Evolutionary conservation across 805 yeast genomes (phyloP).

Genomic region (Sungouiozyma ichnusensis): DNA sequence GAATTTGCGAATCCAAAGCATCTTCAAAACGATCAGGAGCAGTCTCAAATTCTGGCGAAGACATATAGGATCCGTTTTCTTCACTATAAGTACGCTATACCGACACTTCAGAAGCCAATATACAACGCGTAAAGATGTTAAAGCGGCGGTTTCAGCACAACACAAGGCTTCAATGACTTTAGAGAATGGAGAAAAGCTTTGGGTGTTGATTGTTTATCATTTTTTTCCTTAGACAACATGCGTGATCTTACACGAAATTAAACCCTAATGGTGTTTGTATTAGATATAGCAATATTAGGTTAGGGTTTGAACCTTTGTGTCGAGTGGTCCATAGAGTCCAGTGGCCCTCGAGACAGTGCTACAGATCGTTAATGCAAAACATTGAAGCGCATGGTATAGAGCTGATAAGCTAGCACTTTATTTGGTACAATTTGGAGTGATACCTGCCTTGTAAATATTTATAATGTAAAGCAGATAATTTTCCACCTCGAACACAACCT

Average conservation of each 20-base stretch:
- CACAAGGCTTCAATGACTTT: not conserved
- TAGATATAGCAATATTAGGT: too few relatives aligned
- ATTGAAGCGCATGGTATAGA: too few relatives aligned
- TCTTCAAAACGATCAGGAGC: conserved; percentile 22
- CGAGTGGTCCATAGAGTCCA: not conserved
- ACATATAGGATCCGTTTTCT: not conserved
- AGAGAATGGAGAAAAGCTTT: not conserved
- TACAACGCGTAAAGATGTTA: not conserved
- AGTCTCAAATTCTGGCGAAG: conserved; percentile 16
- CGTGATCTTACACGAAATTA: not conserved
- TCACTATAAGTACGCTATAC: not conserved
- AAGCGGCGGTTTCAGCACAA: too few relatives aligned
- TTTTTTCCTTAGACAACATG: not conserved
- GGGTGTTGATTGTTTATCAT: not conserved
- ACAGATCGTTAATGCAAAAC: too few relatives aligned
- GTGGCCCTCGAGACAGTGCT: not conserved
- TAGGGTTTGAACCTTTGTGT: too few relatives aligned
- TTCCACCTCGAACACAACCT: conserved; percentile 69
- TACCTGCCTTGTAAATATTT: conserved; percentile 7
- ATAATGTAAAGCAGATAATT: conserved; percentile 45
- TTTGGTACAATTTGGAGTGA: conserved; percentile 7
- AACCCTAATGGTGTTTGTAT: not conserved
- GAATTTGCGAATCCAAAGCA: conserved; percentile 10
- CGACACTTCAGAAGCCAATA: not conserved
- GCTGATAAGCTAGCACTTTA: conserved; percentile 7